Percentiles rank a stretch among this genome's conserved stretches.
These are phyloP conservation scores for Aegilops bicornis DNA, from an alignment of 176 grass and related monocot genomes.

Conservation along the genomic window DNA sequence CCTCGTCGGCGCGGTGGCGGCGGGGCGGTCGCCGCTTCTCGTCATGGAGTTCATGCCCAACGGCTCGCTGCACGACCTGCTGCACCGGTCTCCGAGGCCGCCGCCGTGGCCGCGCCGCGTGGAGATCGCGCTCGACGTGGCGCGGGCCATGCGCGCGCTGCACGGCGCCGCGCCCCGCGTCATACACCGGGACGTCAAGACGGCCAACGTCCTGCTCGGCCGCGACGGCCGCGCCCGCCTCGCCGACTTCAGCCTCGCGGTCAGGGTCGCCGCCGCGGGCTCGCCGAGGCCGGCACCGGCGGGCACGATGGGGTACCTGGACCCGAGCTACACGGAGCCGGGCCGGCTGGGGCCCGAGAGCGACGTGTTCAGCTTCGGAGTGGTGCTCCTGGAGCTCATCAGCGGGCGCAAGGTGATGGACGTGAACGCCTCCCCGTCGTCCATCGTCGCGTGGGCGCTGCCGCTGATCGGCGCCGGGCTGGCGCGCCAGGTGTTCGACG, in stretches of 20 bases:
- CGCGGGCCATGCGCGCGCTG: conserved; percentile 56
- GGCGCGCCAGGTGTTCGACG: conserved; percentile 49
- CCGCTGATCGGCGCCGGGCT: conserved; percentile 36
- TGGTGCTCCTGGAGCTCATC: conserved; percentile 86
- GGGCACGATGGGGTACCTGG: conserved; percentile 96
- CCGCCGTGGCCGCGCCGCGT: conserved; percentile 71
- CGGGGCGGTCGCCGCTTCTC: conserved; percentile 32
- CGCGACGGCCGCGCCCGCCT: conserved; percentile 59
- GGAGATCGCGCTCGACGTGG: conserved; percentile 65
- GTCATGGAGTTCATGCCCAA: conserved; percentile 89
- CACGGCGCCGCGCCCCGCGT: conserved; percentile 51
- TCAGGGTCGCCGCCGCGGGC: conserved; percentile 3
- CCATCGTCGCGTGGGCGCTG: conserved; percentile 72
- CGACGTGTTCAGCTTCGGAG: conserved; percentile 98
- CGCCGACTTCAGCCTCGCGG: conserved; percentile 87
- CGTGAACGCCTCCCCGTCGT: conserved; percentile 58
- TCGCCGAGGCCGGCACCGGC: conserved; percentile 36
- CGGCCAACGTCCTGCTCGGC: conserved; percentile 76
- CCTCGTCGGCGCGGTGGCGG: conserved; percentile 51
- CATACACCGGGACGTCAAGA: conserved; percentile 93
- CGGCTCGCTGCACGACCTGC: conserved; percentile 84
- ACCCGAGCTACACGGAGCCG: conserved; percentile 85
- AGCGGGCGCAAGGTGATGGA: conserved; percentile 93
- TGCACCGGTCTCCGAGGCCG: conserved; percentile 48
- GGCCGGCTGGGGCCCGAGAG: conserved; percentile 60